Conservation (phyloP, 768 basidiomycete species). For the Kwoniella botswanensis region DNA sequence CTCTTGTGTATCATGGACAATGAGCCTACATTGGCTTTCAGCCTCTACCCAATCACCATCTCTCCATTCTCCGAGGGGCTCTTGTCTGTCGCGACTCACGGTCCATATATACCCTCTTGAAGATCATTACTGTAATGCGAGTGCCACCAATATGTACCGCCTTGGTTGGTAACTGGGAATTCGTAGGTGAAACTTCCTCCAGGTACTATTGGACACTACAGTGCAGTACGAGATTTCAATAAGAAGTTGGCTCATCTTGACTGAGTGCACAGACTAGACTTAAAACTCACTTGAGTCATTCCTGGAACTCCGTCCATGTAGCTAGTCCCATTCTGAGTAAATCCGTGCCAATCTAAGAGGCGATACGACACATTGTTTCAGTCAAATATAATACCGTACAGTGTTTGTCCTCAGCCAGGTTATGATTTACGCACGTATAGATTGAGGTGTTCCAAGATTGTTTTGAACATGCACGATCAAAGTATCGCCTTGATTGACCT, state of each 20-base stretch:
- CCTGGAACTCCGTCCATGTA: slow-evolving; percentile 40
- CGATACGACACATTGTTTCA: not conserved
- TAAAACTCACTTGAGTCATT: slow-evolving; percentile 29
- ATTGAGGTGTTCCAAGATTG: slow-evolving; percentile 26
- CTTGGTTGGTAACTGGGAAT: slow-evolving; percentile 28
- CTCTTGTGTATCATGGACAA: slow-evolving; percentile 36
- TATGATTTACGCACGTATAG: no score
- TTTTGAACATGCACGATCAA: slow-evolving; percentile 37
- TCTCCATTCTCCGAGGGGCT: not conserved
- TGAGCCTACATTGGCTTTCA: slow-evolving; percentile 5
- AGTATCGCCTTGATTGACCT: slow-evolving; percentile 45
- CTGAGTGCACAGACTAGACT: not conserved
- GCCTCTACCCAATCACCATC: not conserved
- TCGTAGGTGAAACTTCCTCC: slow-evolving; percentile 38
- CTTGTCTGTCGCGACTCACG: slow-evolving; percentile 6
- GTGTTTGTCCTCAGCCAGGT: no score
- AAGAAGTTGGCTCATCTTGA: no score
- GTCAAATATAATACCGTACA: not conserved
- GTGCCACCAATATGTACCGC: slow-evolving; percentile 40
- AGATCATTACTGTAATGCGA: slow-evolving; percentile 36
- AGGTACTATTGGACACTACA: slow-evolving; percentile 39
- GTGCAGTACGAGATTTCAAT: no score
- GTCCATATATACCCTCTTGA: slow-evolving; percentile 37
- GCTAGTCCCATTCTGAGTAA: slow-evolving; percentile 36
- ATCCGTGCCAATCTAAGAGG: slow-evolving; percentile 38